Evolutionary conservation across 164 flowering plant genomes (phyloP), one percentile per base, ranked within the genome.

Genomic region (Magnolia sinica): DNA sequence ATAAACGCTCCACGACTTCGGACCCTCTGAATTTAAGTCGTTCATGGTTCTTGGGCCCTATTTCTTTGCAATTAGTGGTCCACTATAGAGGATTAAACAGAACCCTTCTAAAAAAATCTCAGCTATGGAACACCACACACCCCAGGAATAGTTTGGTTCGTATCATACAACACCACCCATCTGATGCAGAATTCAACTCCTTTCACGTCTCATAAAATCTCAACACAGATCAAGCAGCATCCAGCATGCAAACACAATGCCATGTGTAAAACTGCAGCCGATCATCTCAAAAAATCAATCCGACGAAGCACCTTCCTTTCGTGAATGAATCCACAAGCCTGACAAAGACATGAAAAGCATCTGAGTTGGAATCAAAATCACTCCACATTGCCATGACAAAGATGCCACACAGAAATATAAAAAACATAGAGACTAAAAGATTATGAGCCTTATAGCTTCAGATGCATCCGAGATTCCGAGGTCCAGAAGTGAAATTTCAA

Each of bases 1-100:
- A 73, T 90, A 87, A 45, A 87, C 83, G 72, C 80, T 85, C 95
- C 95, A 91, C 67, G 88, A 78, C 80, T 84, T 87, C n/a, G 92
- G 68, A 80, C 88, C 84, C 73, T 75, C 92, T 16, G 89, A 76
- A 65, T 77, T 73, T 4, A 87, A 81, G 67, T 83, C 90, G 20
- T 66, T 82, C 91, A 87, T 87, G 37, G 52, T 75, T 29, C 58
- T 55, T 50, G 51, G 14, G 23, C 23, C 8, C 19, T 13, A 7
- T 49, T 50, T 70, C 19, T 20, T 22, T 20, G 69, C 63, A 55
- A 29, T 27, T 45, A 64, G 69, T 3, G 11, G 68, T 10, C 71
- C 29, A 19, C 31, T 13, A 29, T 58, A 9, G 19, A 18, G 8
- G 7, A n/a, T 9, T 4, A 31, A 64, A 63, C 67, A 74, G 50